These are phyloP conservation scores for Asclepias syriaca DNA, from an alignment of 257 asterid species.

Conservation along the genomic window DNA sequence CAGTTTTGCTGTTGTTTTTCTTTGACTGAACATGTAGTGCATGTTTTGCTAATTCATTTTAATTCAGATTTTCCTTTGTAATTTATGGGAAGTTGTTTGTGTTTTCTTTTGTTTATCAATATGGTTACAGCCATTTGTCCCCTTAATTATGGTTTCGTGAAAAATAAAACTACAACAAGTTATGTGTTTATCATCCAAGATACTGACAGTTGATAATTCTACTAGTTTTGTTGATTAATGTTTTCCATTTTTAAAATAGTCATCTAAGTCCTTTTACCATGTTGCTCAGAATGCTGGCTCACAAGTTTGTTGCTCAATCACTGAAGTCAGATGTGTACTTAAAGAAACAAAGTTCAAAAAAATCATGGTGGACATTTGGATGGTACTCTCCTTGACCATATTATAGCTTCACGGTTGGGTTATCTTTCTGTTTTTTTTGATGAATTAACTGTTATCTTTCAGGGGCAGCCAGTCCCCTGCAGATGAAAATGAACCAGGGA, in stretches of 20 bases:
- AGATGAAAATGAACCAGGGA: constrained; percentile 76
- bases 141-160: neutral
- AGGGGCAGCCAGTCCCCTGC: constrained; percentile 61
- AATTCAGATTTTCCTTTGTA: neutral
- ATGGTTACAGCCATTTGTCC: neutral
- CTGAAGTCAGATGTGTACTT: constrained; percentile 47
- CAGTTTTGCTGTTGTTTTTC: neutral
- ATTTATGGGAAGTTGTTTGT: neutral
- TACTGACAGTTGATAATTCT: neutral
- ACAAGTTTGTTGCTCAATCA: constrained; percentile 86
- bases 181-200: neutral
- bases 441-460: constrained; percentile 21
- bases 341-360: constrained; percentile 53
- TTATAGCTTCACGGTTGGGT: neutral
- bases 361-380: constrained; percentile 96
- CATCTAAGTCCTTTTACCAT: constrained; percentile 14
- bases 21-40: neutral
- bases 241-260: constrained; percentile 9
- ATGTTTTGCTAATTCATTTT: neutral
- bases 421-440: constrained; percentile 7
- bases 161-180: neutral
- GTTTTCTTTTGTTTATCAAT: neutral
- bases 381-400: constrained; percentile 34
- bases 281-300: constrained; percentile 90
- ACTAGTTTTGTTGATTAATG: constrained; percentile 1